Evolutionary conservation across 1,284 basidiomycete species (phyloP).

Genomic region (Taiwanofungus camphoratus): DNA sequence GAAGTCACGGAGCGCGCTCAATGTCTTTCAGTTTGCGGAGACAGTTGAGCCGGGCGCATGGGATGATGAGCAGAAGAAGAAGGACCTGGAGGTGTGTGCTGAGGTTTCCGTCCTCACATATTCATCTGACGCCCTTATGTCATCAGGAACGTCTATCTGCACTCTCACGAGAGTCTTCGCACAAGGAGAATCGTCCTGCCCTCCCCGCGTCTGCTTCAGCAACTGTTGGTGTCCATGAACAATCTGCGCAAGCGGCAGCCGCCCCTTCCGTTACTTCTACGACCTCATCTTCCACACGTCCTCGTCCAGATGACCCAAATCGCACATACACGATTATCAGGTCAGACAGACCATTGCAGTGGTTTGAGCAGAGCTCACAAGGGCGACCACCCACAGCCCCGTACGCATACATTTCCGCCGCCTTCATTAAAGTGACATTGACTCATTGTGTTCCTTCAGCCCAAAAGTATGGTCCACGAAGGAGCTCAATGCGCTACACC

Average conservation of each 20-base stretch:
- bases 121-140: background rate
- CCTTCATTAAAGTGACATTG: background rate
- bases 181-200: conserved; percentile 12
- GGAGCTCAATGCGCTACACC: conserved; percentile 32
- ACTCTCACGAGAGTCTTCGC: conserved; percentile 15
- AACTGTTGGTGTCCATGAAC: conserved; percentile 1
- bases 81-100: conserved; percentile 46
- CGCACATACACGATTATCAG: conserved; percentile 28
- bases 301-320: conserved; percentile 9
- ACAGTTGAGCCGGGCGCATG: conserved; percentile 67
- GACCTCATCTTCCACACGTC: background rate
- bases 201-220: conserved; percentile 4
- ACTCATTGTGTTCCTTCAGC: conserved; percentile 8
- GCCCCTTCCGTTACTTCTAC: conserved; percentile 5
- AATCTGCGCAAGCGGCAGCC: conserved; percentile 1
- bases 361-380: conserved; percentile 10
- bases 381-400: conserved; percentile 18
- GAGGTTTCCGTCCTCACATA: background rate
- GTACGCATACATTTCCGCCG: conserved; percentile 15
- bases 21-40: conserved; percentile 72
- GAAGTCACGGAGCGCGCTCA: conserved; percentile 51
- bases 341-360: conserved; percentile 10
- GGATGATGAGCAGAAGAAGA: conserved; percentile 51
- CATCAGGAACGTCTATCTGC: conserved; percentile 14
- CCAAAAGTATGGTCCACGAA: conserved; percentile 52